A percentile compares a stretch with the other conserved stretches of the same genome.
Conservation (phyloP, 768 basidiomycete genomes). For the Tricholoma furcatifolium region DNA sequence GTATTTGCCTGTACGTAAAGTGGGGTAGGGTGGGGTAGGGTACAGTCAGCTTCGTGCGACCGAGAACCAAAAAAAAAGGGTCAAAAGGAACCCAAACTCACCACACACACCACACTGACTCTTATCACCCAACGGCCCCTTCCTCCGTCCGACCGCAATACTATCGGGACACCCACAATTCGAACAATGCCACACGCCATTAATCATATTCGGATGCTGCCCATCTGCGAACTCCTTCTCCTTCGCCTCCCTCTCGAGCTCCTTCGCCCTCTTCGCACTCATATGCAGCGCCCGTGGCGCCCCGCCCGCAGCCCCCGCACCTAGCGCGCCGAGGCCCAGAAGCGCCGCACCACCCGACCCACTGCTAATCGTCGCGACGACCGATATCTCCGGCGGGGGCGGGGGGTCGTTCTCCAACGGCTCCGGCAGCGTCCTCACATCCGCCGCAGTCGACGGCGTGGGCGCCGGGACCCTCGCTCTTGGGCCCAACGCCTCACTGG, state of each 20-base stretch:
- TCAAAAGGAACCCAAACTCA: slow-evolving; percentile 39
- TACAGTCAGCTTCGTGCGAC: slow-evolving; percentile 6
- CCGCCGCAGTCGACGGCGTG: slow-evolving; percentile 67
- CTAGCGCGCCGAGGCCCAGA: no score
- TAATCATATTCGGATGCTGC: slow-evolving; percentile 76
- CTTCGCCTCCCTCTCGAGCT: slow-evolving; percentile 79
- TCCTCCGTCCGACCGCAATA: slow-evolving; percentile 82
- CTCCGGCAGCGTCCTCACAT: slow-evolving; percentile 55
- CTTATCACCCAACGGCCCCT: slow-evolving; percentile 88
- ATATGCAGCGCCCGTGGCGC: slow-evolving; percentile 22
- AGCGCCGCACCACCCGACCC: slow-evolving; percentile 30
- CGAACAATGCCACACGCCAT: slow-evolving; percentile 93
- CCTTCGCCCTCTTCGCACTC: slow-evolving; percentile 64
- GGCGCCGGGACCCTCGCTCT: slow-evolving; percentile 61
- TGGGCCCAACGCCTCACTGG: slow-evolving; percentile 51
- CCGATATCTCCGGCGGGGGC: slow-evolving; percentile 19
- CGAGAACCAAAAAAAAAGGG: slow-evolving; percentile 1
- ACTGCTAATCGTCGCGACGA: neutral
- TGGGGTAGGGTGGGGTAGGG: no score
- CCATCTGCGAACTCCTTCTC: slow-evolving; percentile 82
- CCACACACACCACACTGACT: slow-evolving; percentile 92
- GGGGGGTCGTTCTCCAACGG: slow-evolving; percentile 64
- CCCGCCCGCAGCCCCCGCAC: no score
- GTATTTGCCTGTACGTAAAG: slow-evolving; percentile 73
- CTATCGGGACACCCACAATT: slow-evolving; percentile 91